Conservation (phyloP, 176 grass and related monocot species). For the Eragrostis curvula region DNA sequence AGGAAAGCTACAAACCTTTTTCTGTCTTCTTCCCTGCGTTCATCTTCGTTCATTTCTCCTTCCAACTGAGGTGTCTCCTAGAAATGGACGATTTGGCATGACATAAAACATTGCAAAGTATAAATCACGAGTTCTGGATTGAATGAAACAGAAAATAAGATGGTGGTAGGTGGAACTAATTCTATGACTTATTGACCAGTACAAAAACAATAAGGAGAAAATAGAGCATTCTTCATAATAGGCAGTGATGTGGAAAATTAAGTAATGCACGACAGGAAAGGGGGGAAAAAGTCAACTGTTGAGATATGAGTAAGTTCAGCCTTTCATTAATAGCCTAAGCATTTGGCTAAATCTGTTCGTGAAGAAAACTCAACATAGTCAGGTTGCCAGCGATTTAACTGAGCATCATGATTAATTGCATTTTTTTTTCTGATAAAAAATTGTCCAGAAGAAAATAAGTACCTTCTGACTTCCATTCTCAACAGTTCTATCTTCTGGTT, state of each 20-base stretch:
- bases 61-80: constrained; percentile 50
- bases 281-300: not conserved
- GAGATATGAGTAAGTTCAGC: not conserved
- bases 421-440: not conserved
- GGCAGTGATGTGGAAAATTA: not conserved
- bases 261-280: not conserved
- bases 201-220: not conserved
- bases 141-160: constrained; percentile 24
- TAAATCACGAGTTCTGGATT: constrained; percentile 12
- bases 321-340: not conserved
- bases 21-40: constrained; percentile 49
- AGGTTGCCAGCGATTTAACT: too few species aligned
- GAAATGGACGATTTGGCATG: constrained; percentile 29
- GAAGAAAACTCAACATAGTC: not conserved
- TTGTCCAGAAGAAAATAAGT: constrained; percentile 10
- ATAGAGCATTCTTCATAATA: not conserved
- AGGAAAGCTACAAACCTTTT: constrained; percentile 55
- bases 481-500: constrained; percentile 42
- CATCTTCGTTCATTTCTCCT: constrained; percentile 42
- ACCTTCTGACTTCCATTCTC: constrained; percentile 62
- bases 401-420: too few species aligned
- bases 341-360: not conserved
- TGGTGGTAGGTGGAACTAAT: constrained; percentile 2
- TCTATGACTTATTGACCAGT: not conserved
- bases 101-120: constrained; percentile 37